Evolutionary conservation across 2,329 filamentous ascomycete genomes (phyloP).

Genomic region (Talaromyces sp.): DNA sequence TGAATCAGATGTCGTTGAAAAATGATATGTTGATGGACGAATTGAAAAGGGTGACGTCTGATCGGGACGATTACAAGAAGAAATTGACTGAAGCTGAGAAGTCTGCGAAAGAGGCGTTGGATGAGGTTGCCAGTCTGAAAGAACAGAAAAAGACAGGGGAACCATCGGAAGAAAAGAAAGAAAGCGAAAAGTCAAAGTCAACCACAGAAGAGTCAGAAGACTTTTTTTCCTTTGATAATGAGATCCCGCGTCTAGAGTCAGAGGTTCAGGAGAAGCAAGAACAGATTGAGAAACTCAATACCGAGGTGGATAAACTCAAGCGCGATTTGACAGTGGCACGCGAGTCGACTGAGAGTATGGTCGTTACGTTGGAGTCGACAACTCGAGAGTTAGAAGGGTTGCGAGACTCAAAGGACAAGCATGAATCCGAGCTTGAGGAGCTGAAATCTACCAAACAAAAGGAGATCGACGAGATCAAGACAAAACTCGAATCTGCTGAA

Average conservation of each 20-base stretch:
- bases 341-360: slow-evolving; percentile 64
- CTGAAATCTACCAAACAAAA: slow-evolving; percentile 38
- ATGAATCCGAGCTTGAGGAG: slow-evolving; percentile 44
- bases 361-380: slow-evolving; percentile 60
- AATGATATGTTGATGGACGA: slow-evolving; percentile 93
- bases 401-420: slow-evolving; percentile 49
- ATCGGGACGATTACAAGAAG: slow-evolving; percentile 74
- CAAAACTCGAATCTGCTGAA: slow-evolving; percentile 31
- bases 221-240: slow-evolving; percentile 88
- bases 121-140: slow-evolving; percentile 58
- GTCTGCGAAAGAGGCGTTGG: slow-evolving; percentile 55
- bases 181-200: slow-evolving; percentile 24
- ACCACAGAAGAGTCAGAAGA: slow-evolving; percentile 54
- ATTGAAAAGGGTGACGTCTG: slow-evolving; percentile 75
- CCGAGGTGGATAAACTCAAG: slow-evolving; percentile 63
- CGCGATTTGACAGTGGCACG: slow-evolving; percentile 65
- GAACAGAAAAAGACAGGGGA: slow-evolving; percentile 28
- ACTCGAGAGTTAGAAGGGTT: slow-evolving; percentile 58
- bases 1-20: slow-evolving; percentile 79
- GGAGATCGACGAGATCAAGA: slow-evolving; percentile 40
- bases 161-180: slow-evolving; percentile 20
- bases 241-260: slow-evolving; percentile 73
- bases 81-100: slow-evolving; percentile 66
- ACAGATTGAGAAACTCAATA: slow-evolving; percentile 65
- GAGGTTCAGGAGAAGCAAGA: slow-evolving; percentile 65